These are phyloP conservation scores for Solanum etuberosum DNA, from an alignment of 257 asterid species.

Conservation along the genomic window DNA sequence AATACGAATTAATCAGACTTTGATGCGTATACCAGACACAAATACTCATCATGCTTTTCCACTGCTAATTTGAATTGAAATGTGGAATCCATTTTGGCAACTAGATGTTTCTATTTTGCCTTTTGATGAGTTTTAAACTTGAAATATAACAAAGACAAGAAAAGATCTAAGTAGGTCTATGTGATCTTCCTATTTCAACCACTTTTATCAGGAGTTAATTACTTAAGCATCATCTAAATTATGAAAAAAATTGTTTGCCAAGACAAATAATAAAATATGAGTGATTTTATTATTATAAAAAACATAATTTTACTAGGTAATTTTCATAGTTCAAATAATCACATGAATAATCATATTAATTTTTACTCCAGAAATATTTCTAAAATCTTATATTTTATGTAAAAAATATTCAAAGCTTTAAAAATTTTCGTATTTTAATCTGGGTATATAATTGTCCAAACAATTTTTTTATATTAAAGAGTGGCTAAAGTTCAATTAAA, in stretches of 20 bases:
- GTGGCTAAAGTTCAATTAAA: too few species aligned
- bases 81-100: not conserved
- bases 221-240: not conserved
- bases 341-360: not conserved
- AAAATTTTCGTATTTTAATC: not conserved
- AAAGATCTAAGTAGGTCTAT: not conserved
- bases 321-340: not conserved
- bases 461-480: too few species aligned
- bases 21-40: accelerated
- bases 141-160: not conserved
- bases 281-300: not conserved
- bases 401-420: too few species aligned
- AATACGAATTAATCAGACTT: not conserved
- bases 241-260: not conserved
- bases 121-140: not conserved
- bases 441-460: too few species aligned
- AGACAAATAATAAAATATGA: not conserved
- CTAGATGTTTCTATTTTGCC: not conserved
- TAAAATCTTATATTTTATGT: not conserved
- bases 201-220: not conserved
- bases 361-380: not conserved
- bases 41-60: not conserved
- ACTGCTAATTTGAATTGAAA: not conserved
- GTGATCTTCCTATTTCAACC: not conserved
- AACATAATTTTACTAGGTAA: not conserved